Evolutionary conservation across 305 asterid genomes (phyloP), one percentile per base, ranked within the genome.

Genomic region (Ajuga reptans): DNA sequence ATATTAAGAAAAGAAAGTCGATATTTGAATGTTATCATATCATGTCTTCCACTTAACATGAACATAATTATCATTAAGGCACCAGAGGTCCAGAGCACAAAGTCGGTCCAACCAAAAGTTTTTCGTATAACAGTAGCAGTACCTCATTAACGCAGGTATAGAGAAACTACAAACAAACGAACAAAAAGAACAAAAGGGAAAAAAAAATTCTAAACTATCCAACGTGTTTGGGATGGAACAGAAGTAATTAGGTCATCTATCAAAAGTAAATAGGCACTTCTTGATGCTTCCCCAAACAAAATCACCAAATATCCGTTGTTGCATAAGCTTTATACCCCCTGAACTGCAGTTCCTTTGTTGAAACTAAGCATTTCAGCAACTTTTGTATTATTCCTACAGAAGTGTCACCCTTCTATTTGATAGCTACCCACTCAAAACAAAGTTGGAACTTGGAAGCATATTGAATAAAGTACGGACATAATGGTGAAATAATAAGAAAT

Each of bases 291-390:
- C 29, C 8, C 42, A 45, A 41, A 43, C 29, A 63, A 41, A 37
- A 21, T 63, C 68, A 43, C 56, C 12, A 61, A 43, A 46, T 4
- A 62, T 24, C 21, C 54, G 12, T 5, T 45, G 9, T n/a, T 51
- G 6, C 18, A 61, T 61, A 36, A 17, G 37, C 49, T 58, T 18
- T n/a, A 42, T 9, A 21, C 39, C 29, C 6, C 12, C 39, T 21
- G 5, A 11, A n/a, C 68, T 41, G 33, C 53, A 16, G 8, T 36
- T 54, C 41, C 61, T 17, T 54, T 17, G 16, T 33, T 36, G 49
- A 41, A 60, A 60, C 51, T 17, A 60, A 39, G 66, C 66, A 60
- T 60, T 39, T 60, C 52, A 41, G 52, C 52, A 60, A 36, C 18
- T 39, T 16, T 41, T 39, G 51, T 39, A 31, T 27, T 7, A 11